phyloP scores from a whole-genome alignment of 2,329 filamentous ascomycete genomes.

The Venturia pyrina region DNA sequence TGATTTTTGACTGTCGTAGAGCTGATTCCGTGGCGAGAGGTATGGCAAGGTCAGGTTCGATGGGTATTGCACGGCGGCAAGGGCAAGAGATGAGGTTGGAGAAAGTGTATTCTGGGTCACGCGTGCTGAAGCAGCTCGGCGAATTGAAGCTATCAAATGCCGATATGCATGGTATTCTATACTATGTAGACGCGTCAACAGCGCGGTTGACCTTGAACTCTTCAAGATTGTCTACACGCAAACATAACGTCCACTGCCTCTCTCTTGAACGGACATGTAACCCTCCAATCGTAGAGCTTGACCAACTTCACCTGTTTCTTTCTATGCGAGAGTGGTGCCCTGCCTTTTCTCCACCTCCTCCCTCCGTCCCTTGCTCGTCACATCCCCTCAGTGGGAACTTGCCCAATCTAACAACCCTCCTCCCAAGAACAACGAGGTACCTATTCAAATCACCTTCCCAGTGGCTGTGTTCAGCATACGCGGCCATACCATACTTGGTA shows the following conservation, averaged over 20 bases:
- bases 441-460: neutral
- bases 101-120: neutral
- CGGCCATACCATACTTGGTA: neutral
- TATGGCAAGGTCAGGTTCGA: neutral
- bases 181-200: neutral
- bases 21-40: neutral
- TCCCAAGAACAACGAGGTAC: neutral
- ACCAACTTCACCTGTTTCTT: neutral
- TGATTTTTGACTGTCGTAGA: neutral
- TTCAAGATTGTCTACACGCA: neutral
- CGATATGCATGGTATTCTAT: neutral
- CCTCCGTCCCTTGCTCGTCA: neutral
- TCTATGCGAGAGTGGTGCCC: neutral
- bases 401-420: neutral
- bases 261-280: neutral
- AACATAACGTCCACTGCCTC: neutral
- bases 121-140: neutral
- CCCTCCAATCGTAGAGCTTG: too few species aligned
- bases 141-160: neutral
- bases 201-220: too few species aligned
- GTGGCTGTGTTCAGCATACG: neutral
- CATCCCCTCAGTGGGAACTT: neutral
- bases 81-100: neutral
- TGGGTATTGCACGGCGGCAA: neutral
- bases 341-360: constrained; percentile 1